A percentile compares a stretch with the other conserved stretches of the same genome.
phyloP scores from a whole-genome alignment of 148 eudicot genomes.

The Vaccinium macrocarpon region DNA sequence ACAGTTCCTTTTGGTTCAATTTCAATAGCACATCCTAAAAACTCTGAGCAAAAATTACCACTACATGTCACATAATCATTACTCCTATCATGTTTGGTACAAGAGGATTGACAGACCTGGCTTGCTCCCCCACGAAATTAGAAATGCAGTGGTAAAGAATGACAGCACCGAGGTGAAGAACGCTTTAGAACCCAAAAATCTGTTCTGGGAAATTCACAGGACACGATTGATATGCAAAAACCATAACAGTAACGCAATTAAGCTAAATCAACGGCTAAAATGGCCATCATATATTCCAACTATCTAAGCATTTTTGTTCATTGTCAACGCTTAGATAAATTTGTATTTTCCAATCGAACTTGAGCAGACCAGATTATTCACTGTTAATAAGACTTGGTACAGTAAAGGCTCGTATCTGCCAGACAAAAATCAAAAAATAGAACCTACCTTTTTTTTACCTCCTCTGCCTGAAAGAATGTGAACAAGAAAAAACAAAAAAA shows the following conservation, averaged over 20 bases:
- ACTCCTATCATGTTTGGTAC: not conserved
- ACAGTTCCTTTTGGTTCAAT: not conserved
- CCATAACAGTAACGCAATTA: not conserved
- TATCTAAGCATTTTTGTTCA: not conserved
- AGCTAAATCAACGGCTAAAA: not conserved
- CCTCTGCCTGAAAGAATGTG: conserved; percentile 2
- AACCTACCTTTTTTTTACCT: not conserved
- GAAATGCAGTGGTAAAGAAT: not conserved
- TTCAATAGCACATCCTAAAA: not conserved
- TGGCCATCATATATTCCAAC: not conserved
- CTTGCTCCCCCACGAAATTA: not conserved
- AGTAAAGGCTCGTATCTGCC: not conserved
- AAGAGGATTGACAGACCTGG: not conserved
- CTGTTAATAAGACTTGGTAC: not conserved
- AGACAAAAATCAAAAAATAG: conserved; percentile 5
- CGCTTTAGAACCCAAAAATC: not conserved
- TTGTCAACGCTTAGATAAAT: not conserved
- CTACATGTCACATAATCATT: not conserved
- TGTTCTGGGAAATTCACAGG: not conserved
- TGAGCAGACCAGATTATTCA: not conserved
- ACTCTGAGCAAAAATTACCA: not conserved
- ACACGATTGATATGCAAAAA: not conserved
- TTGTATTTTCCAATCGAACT: not conserved
- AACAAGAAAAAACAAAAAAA: not conserved
- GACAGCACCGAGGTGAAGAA: not conserved